These are phyloP conservation scores for Panicum virgatum DNA, from an alignment of 202 grass and related monocot genomes.

Conservation along the genomic window DNA sequence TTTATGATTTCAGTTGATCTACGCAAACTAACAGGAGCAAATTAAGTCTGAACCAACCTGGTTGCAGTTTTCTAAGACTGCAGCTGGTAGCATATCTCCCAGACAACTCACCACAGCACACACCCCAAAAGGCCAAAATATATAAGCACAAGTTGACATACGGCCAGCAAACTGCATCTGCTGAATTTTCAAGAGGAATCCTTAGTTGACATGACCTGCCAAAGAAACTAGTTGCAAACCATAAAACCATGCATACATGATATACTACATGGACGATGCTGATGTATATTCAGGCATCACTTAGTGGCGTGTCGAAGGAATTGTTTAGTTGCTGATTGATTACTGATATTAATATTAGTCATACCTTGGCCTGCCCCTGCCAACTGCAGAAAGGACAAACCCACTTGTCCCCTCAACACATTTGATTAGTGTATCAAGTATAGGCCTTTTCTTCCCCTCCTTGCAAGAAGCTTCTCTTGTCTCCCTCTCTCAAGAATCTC, in stretches of 20 bases:
- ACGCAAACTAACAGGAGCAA: too few relatives aligned
- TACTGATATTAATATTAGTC: constrained; percentile 40
- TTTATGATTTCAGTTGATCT: too few relatives aligned
- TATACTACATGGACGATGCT: too few relatives aligned
- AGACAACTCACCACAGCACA: background rate
- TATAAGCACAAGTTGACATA: constrained; percentile 13
- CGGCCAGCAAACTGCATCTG: constrained; percentile 21
- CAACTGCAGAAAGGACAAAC: constrained; percentile 45
- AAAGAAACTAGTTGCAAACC: constrained; percentile 28
- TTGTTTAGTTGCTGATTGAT: constrained; percentile 12
- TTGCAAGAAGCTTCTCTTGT: constrained; percentile 43
- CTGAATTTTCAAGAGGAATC: background rate
- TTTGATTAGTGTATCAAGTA: constrained; percentile 35
- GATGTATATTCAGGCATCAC: constrained; percentile 32
- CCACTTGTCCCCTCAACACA: constrained; percentile 33
- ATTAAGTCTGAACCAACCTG: constrained; percentile 26
- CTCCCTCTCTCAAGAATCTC: constrained; percentile 1
- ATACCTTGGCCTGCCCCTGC: constrained; percentile 33
- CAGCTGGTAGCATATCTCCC: background rate
- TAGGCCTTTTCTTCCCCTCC: constrained; percentile 12
- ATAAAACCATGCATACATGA: constrained; percentile 1
- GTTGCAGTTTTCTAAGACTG: constrained; percentile 21
- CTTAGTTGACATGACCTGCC: constrained; percentile 38
- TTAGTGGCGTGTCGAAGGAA: constrained; percentile 15
- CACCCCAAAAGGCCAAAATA: too few relatives aligned